Evolutionary conservation across 164 flowering plant genomes (phyloP).

Genomic region (Platanus orientalis): DNA sequence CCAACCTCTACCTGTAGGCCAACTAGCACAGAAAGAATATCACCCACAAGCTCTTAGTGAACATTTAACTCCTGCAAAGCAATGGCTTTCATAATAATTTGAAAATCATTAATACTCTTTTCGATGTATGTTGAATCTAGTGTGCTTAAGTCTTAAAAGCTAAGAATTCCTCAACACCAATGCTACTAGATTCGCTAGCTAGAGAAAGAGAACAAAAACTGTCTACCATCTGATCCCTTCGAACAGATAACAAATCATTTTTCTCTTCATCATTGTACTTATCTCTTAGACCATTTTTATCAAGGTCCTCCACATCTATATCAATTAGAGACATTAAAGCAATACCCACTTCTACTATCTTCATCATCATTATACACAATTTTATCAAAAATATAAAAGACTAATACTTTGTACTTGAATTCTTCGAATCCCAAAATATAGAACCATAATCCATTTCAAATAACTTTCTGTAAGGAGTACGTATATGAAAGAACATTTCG

Average conservation of each 20-base stretch:
- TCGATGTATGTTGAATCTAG: slow-evolving; percentile 33
- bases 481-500: no score
- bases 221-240: slow-evolving; percentile 49
- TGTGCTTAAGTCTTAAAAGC: slow-evolving; percentile 33
- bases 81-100: slow-evolving; percentile 31
- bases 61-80: slow-evolving; percentile 26
- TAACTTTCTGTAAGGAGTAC: no score
- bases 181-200: slow-evolving; percentile 62
- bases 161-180: slow-evolving; percentile 60
- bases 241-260: slow-evolving; percentile 53
- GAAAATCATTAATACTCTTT: slow-evolving; percentile 31
- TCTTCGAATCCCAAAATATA: no score
- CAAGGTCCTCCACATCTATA: no score
- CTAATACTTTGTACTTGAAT: no score
- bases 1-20: slow-evolving; percentile 24
- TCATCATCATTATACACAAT: no score
- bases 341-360: no score
- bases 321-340: no score
- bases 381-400: no score
- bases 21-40: slow-evolving; percentile 19
- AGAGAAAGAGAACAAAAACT: slow-evolving; percentile 58
- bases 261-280: no score
- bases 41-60: slow-evolving; percentile 24
- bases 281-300: no score
- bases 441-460: no score